Conservation (phyloP, 1,284 basidiomycete genomes). For the Tremellales sp. region DNA sequence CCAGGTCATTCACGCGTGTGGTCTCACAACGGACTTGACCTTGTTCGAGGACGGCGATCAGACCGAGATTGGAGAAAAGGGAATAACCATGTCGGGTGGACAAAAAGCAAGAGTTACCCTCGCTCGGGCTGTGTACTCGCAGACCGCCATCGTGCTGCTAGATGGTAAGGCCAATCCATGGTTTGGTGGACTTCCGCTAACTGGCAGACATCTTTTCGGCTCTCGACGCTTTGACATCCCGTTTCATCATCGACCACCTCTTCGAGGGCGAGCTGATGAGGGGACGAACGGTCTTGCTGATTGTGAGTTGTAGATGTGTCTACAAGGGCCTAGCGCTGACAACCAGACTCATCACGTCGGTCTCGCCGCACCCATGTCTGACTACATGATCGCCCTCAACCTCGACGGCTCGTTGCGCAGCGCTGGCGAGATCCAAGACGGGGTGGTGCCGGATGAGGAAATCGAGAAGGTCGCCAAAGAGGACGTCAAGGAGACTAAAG, state of each 20-base stretch:
- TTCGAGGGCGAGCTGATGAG: constrained; percentile 64
- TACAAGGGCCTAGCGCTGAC: constrained; percentile 4
- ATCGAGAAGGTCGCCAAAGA: constrained; percentile 47
- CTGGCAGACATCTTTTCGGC: constrained; percentile 57
- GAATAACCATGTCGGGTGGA: constrained; percentile 59
- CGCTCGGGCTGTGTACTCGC: constrained; percentile 66
- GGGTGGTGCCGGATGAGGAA: constrained; percentile 17
- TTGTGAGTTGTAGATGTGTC: constrained; percentile 54
- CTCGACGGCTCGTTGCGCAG: constrained; percentile 52
- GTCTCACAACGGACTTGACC: constrained; percentile 59
- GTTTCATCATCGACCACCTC: constrained; percentile 71
- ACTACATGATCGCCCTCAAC: constrained; percentile 59
- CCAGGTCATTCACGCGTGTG: constrained; percentile 61
- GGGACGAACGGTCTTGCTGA: constrained; percentile 66
- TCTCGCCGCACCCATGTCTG: constrained; percentile 61
- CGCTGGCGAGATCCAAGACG: constrained; percentile 38
- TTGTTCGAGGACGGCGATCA: constrained; percentile 68
- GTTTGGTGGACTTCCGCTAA: background rate
- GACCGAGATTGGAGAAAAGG: constrained; percentile 57
- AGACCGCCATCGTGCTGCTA: constrained; percentile 59
- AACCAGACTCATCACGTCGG: constrained; percentile 64
- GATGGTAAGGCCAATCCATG: constrained; percentile 40
- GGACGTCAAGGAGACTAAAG: constrained; percentile 35
- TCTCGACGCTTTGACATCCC: constrained; percentile 60
- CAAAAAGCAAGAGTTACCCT: constrained; percentile 66